These are phyloP conservation scores for Akanthomyces muscarius DNA, from an alignment of 2,329 filamentous ascomycete species.

Conservation along the genomic window DNA sequence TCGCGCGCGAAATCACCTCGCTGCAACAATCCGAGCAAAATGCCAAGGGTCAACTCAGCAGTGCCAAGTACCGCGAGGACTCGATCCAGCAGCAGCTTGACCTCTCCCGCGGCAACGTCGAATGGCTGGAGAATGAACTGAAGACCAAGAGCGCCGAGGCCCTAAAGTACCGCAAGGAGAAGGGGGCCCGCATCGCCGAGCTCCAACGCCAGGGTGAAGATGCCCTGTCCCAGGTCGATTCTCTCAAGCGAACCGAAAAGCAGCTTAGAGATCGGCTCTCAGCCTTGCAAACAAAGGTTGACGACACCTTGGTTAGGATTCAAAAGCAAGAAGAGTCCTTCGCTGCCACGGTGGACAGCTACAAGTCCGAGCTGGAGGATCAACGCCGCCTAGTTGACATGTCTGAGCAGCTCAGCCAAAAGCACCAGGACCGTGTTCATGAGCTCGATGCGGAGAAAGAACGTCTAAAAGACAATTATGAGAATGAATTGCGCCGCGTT, in stretches of 20 bases:
- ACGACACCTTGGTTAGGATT: conserved; percentile 75
- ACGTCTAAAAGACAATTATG: conserved; percentile 59
- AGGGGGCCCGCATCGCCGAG: conserved; percentile 81
- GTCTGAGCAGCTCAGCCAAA: conserved; percentile 70
- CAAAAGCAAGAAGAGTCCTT: conserved; percentile 83
- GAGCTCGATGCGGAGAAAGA: conserved; percentile 64
- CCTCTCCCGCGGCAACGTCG: conserved; percentile 80
- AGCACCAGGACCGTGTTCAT: conserved; percentile 64
- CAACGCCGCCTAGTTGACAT: conserved; percentile 77
- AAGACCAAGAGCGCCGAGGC: conserved; percentile 86
- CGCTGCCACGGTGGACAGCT: conserved; percentile 77
- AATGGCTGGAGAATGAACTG: conserved; percentile 89
- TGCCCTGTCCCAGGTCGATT: conserved; percentile 69
- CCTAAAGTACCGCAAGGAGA: conserved; percentile 89
- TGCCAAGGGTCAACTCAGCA: conserved; percentile 73
- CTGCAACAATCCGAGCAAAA: conserved; percentile 82
- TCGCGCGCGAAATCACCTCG: conserved; percentile 75
- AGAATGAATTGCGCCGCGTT: conserved; percentile 54
- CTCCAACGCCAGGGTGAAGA: conserved; percentile 89
- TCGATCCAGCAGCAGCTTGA: conserved; percentile 87
- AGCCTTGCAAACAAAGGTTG: conserved; percentile 79
- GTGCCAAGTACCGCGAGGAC: conserved; percentile 86
- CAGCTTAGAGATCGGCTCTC: conserved; percentile 76
- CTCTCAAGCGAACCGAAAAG: conserved; percentile 73
- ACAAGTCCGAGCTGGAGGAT: conserved; percentile 80